A percentile compares a stretch with the other conserved stretches of the same genome.
These are phyloP conservation scores for Plectosphaerella cucumerina DNA, from an alignment of 2,329 filamentous ascomycete genomes.

Conservation along the genomic window DNA sequence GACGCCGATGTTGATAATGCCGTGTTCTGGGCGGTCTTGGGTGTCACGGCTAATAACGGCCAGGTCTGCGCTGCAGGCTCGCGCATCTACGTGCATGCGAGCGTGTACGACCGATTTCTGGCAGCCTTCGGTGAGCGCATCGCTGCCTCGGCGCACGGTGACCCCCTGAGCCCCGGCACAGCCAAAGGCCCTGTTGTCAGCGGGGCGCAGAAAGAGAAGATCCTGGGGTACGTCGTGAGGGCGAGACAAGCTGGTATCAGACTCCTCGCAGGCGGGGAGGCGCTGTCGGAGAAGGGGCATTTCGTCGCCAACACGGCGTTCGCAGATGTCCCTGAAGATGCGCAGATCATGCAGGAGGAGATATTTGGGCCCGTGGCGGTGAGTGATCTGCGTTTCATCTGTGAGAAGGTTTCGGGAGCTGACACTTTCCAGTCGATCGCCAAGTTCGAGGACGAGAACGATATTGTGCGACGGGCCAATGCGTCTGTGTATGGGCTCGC, in stretches of 20 bases:
- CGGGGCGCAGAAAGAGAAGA: slow-evolving; percentile 32
- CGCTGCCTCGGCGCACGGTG: slow-evolving; percentile 32
- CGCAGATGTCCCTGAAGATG: slow-evolving; percentile 6
- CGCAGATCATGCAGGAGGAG: slow-evolving; percentile 41
- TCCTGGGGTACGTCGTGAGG: slow-evolving; percentile 28
- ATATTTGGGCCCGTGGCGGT: slow-evolving; percentile 62
- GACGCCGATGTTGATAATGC: slow-evolving; percentile 43
- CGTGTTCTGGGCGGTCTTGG: slow-evolving; percentile 13
- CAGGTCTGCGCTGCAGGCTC: slow-evolving; percentile 8
- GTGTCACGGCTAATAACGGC: slow-evolving; percentile 9
- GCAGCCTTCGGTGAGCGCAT: slow-evolving; percentile 14
- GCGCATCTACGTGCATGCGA: slow-evolving; percentile 19
- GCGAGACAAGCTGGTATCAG: slow-evolving; percentile 20
- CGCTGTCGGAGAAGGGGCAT: slow-evolving; percentile 33
- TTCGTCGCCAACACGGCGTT: slow-evolving; percentile 33
- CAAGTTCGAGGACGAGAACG: slow-evolving; percentile 45
- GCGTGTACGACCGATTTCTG: slow-evolving; percentile 5
- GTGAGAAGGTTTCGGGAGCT: slow-evolving; percentile 7
- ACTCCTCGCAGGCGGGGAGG: slow-evolving; percentile 21
- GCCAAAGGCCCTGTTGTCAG: slow-evolving; percentile 47
- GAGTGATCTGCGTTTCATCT: slow-evolving; percentile 32
- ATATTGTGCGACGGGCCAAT: slow-evolving; percentile 44
- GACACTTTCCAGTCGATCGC: not conserved
- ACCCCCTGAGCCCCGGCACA: slow-evolving; percentile 51
- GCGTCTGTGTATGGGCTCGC: slow-evolving; percentile 34